Base-by-base conservation (phyloP, 1,284 basidiomycete species). In the Mycosarcoma maydis region DNA sequence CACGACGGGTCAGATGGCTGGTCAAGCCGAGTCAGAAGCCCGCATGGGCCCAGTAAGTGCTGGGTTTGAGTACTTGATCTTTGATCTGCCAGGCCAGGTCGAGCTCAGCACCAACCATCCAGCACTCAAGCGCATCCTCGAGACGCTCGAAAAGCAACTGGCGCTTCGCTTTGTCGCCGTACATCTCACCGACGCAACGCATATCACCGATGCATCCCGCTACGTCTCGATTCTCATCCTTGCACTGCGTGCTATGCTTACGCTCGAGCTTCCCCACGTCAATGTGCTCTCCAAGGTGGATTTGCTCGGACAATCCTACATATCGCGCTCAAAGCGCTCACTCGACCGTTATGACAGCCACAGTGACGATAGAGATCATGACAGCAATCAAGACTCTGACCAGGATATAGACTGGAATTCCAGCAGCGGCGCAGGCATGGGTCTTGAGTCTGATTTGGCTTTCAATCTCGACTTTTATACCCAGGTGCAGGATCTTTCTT, bases 391-490 rank as follows among this genome's bases (percentile, higher is more conserved):
- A 7, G 43, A 29, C 29, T 39, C 44, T 20, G 50, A 58, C 19
- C 53, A 38, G 3, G 44, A 42, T 6, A 22, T 45, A 26, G 37
- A 26, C 8, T 20, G 22, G 11, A 32, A 23, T 24, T 1, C 17
- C 7, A 36, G 29, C 23, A 30, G 44, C 13, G 42, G 39, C 3
- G 56, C 51, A 43, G 36, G 41, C 27, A 50, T 51, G 48, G 64
- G 51, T 17, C 34, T 69, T 29, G 33, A 40, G 29, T 49, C 50
- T 14, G 57, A 64, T 29, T 33, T 20, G 73, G 94, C 94, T 33
- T 98, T 98, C 85, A 96, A 95, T 77, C 88, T 98, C 37, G 92
- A 95, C 72, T 99, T 92, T 82, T 98, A 98, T 82, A 98, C 96
- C 36, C 92, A 98, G 83, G 95, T 96, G 0, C 94, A 97, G 83